Evolutionary conservation across 2,329 filamentous ascomycete species (phyloP).

Genomic region (Fusarium napiforme): DNA sequence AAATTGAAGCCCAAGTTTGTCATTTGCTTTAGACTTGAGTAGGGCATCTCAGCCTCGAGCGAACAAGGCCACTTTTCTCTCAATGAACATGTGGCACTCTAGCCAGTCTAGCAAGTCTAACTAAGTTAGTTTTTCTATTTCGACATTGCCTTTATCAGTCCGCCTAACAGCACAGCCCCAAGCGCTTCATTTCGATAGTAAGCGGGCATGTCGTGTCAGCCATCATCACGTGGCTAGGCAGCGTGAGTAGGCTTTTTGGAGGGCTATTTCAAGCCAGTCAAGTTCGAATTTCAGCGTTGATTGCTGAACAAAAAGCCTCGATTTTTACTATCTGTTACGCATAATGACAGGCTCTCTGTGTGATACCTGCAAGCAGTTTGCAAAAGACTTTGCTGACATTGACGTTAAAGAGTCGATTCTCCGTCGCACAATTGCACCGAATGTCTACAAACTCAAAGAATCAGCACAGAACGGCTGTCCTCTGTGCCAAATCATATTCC

Average conservation of each 20-base stretch:
- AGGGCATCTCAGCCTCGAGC: neutral
- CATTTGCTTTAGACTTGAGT: no score
- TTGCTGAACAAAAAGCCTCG: neutral
- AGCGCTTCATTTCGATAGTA: neutral
- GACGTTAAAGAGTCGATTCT: neutral
- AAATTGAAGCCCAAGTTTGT: neutral
- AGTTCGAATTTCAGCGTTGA: neutral
- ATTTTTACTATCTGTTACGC: neutral
- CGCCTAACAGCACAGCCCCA: no score
- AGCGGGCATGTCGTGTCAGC: neutral
- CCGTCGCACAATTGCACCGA: neutral
- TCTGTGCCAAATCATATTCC: neutral
- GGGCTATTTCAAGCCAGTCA: neutral
- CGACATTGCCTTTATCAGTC: neutral
- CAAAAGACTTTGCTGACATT: neutral
- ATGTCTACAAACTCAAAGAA: neutral
- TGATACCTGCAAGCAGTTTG: neutral
- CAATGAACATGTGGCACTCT: fast-evolving
- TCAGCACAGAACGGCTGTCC: neutral
- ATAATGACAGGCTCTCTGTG: neutral
- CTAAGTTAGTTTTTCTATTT: no score
- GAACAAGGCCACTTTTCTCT: neutral
- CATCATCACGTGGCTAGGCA: neutral
- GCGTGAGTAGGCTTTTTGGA: neutral
- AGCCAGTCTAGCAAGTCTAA: neutral